A percentile compares a stretch with the other conserved stretches of the same genome.
Conservation (phyloP, 495 filamentous ascomycete species). For the Bacidia gigantensis region DNA sequence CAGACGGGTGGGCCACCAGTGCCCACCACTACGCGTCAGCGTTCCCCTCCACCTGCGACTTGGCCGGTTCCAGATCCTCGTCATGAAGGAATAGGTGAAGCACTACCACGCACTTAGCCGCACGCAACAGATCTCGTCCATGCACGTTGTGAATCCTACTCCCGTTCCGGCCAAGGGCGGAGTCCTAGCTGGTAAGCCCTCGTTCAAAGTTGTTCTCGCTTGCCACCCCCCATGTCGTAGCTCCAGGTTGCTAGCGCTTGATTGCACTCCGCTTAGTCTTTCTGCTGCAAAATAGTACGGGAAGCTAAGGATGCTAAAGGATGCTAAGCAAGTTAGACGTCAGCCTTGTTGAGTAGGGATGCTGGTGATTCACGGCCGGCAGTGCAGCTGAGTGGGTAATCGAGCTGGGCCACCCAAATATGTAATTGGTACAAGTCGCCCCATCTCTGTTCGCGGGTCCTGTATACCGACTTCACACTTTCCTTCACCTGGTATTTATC, state of each 20-base stretch:
- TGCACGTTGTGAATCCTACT: constrained; percentile 9
- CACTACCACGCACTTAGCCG: constrained; percentile 12
- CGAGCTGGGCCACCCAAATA: not conserved
- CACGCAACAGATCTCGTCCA: constrained; percentile 11
- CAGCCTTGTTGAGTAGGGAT: constrained; percentile 6
- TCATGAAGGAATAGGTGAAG: constrained; percentile 5
- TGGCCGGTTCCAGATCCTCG: constrained; percentile 5
- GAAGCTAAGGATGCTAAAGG: not conserved
- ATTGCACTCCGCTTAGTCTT: not conserved
- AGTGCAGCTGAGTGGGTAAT: not conserved
- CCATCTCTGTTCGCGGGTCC: not conserved
- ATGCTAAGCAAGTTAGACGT: not conserved
- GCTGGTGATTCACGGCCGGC: constrained; percentile 1
- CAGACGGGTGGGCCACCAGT: not conserved
- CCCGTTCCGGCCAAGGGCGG: constrained; percentile 2
- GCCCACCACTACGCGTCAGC: constrained; percentile 1
- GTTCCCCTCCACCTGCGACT: not conserved
- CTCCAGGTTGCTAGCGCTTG: not conserved
- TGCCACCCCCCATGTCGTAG: not conserved
- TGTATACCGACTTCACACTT: not conserved
- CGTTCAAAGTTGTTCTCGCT: not conserved
- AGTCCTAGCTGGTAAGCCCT: not conserved
- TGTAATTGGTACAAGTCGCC: constrained; percentile 1
- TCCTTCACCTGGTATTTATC: constrained; percentile 1
- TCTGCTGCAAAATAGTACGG: not conserved